phyloP scores from a whole-genome alignment of 2,329 filamentous ascomycete species.

The Microdochium trichocladiopsis region DNA sequence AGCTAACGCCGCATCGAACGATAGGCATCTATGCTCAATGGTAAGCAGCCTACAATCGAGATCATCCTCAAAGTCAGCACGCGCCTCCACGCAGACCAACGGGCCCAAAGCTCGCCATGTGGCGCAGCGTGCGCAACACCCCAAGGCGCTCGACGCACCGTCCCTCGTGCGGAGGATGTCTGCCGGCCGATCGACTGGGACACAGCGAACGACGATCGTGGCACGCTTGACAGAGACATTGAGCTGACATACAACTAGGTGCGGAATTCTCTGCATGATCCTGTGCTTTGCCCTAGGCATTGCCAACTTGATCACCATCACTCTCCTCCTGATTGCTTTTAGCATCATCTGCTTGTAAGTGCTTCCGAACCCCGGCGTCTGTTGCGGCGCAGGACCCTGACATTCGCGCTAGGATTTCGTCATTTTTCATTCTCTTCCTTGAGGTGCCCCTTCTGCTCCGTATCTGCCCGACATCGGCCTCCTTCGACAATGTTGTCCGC shows the following conservation, averaged over 20 bases:
- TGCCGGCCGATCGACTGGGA: too few relatives aligned
- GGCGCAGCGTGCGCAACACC: too few relatives aligned
- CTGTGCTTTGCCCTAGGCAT: constrained; percentile 64
- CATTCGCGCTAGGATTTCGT: constrained; percentile 47
- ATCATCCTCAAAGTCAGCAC: neutral
- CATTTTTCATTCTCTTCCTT: constrained; percentile 73
- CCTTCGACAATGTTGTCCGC: constrained; percentile 85
- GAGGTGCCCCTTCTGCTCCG: constrained; percentile 91
- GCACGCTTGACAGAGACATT: too few relatives aligned
- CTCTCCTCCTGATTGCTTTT: constrained; percentile 41
- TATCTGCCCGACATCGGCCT: constrained; percentile 90
- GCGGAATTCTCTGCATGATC: constrained; percentile 64
- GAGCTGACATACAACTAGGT: constrained; percentile 34
- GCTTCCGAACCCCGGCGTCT: neutral
- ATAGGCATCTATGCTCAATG: constrained; percentile 71
- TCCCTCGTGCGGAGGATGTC: too few relatives aligned
- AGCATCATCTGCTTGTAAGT: constrained; percentile 47
- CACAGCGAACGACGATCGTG: too few relatives aligned
- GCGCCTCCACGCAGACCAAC: neutral
- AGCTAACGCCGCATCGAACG: constrained; percentile 22
- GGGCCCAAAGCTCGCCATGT: neutral
- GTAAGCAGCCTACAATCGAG: constrained; percentile 36
- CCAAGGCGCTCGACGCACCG: too few relatives aligned
- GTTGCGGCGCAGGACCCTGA: neutral
- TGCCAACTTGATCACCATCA: constrained; percentile 55